Evolutionary conservation across 2,329 filamentous ascomycete genomes (phyloP).

Genomic region (Xylariaceae sp.): DNA sequence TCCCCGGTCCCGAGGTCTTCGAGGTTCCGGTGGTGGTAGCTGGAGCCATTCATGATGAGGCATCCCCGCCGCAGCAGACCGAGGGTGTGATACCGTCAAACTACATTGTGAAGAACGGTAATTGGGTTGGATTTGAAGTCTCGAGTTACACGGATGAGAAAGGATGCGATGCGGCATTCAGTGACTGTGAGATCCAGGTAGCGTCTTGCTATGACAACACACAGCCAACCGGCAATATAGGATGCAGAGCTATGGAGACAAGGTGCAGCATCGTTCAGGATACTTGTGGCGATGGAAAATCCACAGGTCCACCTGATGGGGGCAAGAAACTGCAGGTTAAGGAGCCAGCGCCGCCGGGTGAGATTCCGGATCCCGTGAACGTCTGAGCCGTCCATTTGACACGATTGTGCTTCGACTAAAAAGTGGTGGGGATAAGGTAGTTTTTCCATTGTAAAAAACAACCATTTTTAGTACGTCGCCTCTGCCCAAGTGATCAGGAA

Average conservation of each 20-base stretch:
- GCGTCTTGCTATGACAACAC: slow-evolving; percentile 56
- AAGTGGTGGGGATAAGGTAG: too few relatives aligned
- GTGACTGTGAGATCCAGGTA: slow-evolving; percentile 56
- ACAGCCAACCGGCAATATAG: slow-evolving; percentile 54
- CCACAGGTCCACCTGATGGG: slow-evolving; percentile 45
- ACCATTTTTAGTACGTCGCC: too few relatives aligned
- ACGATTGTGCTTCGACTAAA: too few relatives aligned
- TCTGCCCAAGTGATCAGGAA: too few relatives aligned
- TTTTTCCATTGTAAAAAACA: too few relatives aligned
- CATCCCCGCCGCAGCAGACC: slow-evolving; percentile 9
- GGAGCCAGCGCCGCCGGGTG: slow-evolving; percentile 20
- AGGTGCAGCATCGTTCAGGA: slow-evolving; percentile 53
- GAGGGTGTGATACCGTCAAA: slow-evolving; percentile 49
- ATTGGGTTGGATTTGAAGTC: slow-evolving; percentile 67
- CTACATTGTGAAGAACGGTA: slow-evolving; percentile 63
- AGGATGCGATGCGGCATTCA: slow-evolving; percentile 57
- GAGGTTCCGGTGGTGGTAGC: slow-evolving; percentile 30
- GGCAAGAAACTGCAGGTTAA: slow-evolving; percentile 33
- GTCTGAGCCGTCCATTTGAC: not conserved
- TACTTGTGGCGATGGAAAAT: slow-evolving; percentile 40
- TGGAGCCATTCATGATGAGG: not conserved
- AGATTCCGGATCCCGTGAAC: slow-evolving; percentile 22
- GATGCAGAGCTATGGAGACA: slow-evolving; percentile 59
- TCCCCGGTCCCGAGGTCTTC: slow-evolving; percentile 56
- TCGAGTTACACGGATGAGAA: slow-evolving; percentile 49